Percentiles rank a stretch among this genome's conserved stretches.
Conservation (phyloP, 2,329 filamentous ascomycete species). For the Penicillium brasilianum region DNA sequence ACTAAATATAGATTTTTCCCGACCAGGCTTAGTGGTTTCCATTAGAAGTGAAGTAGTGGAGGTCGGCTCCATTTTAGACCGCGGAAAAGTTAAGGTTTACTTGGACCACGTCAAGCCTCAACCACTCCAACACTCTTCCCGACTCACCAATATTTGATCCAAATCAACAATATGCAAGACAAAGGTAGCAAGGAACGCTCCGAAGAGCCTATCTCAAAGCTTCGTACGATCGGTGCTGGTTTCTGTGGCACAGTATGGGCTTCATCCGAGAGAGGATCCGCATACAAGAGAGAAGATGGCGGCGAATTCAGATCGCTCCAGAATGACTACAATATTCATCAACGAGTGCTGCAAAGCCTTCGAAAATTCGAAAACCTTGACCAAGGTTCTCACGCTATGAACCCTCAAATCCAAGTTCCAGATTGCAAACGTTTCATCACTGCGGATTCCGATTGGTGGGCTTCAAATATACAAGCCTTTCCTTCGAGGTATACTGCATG, state of each 20-base stretch:
- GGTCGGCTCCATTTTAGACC: too few relatives aligned
- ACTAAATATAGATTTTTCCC: too few relatives aligned
- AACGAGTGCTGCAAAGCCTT: constrained; percentile 26
- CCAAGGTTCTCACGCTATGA: background rate
- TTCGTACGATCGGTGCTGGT: constrained; percentile 35
- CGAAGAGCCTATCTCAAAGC: background rate
- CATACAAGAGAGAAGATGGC: constrained; percentile 45
- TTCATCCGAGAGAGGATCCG: constrained; percentile 18
- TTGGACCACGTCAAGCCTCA: too few relatives aligned
- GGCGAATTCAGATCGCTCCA: constrained; percentile 33
- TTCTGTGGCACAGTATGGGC: constrained; percentile 44
- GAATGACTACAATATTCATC: constrained; percentile 42
- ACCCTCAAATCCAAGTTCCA: constrained; percentile 30
- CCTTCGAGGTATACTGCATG: constrained; percentile 37
- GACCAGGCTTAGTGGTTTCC: too few relatives aligned
- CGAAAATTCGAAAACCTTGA: background rate
- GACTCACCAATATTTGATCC: background rate
- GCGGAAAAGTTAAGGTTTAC: too few relatives aligned
- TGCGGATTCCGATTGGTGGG: constrained; percentile 36
- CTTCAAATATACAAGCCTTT: constrained; percentile 31
- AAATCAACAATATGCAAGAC: background rate
- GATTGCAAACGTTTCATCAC: constrained; percentile 33
- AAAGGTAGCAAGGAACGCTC: background rate
- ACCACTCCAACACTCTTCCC: background rate
- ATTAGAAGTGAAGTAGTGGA: too few relatives aligned